Evolutionary conservation across 257 asterid genomes (phyloP).

Genomic region (Nicotiana noctiflora): DNA sequence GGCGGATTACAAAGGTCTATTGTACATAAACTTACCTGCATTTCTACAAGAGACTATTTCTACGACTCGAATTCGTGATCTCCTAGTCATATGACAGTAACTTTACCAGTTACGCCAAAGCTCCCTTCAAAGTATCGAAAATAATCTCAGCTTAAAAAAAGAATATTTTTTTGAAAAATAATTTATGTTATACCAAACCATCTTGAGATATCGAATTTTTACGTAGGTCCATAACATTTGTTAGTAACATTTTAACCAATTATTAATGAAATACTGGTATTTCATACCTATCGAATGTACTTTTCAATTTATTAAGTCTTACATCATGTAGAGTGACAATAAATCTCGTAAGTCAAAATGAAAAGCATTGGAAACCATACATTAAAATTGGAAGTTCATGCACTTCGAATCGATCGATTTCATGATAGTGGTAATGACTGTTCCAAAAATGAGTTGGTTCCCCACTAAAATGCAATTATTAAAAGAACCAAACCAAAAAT

Average conservation of each 20-base stretch:
- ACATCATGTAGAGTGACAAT: not conserved
- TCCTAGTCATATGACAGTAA: no score
- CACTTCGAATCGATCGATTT: not conserved
- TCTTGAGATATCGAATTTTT: no score
- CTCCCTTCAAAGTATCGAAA: not conserved
- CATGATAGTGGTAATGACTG: not conserved
- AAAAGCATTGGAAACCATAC: slow-evolving; percentile 7
- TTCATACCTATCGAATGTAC: no score
- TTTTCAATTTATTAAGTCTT: not conserved
- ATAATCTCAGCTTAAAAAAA: not conserved
- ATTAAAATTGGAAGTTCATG: not conserved
- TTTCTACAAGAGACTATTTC: no score
- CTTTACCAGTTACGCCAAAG: no score
- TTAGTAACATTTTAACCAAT: not conserved
- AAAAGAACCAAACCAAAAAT: not conserved
- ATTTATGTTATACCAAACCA: no score
- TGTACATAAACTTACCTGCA: no score
- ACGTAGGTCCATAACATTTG: not conserved
- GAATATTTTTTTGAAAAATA: no score
- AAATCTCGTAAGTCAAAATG: not conserved
- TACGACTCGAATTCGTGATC: no score
- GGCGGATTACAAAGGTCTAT: no score
- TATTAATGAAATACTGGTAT: no score
- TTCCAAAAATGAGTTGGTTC: slow-evolving; percentile 11
- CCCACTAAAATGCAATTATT: slow-evolving; percentile 11